Evolutionary conservation across 495 filamentous ascomycete genomes (phyloP), one percentile per base, ranked within the genome.

Genomic region (Pseudomonodictys pantanalensis): DNA sequence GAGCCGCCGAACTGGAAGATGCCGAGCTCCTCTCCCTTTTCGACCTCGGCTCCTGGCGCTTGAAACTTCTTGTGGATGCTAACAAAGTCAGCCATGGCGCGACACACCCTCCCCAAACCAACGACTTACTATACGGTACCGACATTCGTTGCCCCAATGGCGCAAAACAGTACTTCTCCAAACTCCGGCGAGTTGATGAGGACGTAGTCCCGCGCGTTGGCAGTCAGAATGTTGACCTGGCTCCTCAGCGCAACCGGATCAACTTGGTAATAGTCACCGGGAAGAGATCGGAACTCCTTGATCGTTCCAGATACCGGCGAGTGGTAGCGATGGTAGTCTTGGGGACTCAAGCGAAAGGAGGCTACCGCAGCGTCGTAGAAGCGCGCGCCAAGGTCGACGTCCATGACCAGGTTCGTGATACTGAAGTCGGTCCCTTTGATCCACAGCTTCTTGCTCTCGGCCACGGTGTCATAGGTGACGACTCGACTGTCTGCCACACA

Each of bases 291-390:
- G 25, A 55, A 55, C 20, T 29, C 10, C 20, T 5, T 55, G 5
- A 55, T 28, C 7, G 23, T 52, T 3, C 48, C 48, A 9, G 6
- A 58, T 5, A 79, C 71, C 1, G 78, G 78, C 3, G 71, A 69
- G 61, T 80, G 78, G 68, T 73, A 77, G 28, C 78, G 73, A 54
- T 79, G 78, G 45, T 81, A 80, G 62, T 79, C 74, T 53, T 74
- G 74, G 6, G 76, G 71, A 5, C 66, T 68, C 0, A 81, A 60
- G 22, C 75, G 69, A 20, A 76, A 73, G 60, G 74, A 75, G 32
- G 72, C 74, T 39, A 78, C 66, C 1, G 72, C 68, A 0, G 75
- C 77, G 24, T 74, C 73, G 3, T 62, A 68, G 49, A 76, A 79
- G 12, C 52, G 33, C 2, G 58, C 52, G 0, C 71, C 76, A 0